phyloP scores from a whole-genome alignment of 805 yeast genomes.

The Lipomyces starkeyi region DNA sequence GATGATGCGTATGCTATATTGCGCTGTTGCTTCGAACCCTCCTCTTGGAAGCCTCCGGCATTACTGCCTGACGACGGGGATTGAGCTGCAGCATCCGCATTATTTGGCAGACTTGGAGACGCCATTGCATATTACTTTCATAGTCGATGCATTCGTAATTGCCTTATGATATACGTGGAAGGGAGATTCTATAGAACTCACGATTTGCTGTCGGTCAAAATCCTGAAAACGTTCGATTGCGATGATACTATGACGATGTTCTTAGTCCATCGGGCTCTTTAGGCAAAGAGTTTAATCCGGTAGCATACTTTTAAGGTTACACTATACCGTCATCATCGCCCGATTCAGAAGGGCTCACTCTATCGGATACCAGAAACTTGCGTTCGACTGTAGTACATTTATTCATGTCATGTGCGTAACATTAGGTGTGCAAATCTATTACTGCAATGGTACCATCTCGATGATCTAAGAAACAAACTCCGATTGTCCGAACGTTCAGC shows the following conservation, averaged over 20 bases:
- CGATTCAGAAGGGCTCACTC: too few species aligned
- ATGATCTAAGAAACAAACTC: background rate
- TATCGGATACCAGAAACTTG: too few species aligned
- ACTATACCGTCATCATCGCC: too few species aligned
- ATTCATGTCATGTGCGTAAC: too few species aligned
- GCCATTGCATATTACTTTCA: background rate
- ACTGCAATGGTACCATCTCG: background rate
- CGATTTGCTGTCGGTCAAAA: too few species aligned
- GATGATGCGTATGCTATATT: conserved; percentile 7
- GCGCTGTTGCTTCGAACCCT: background rate
- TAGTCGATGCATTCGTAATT: background rate
- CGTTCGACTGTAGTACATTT: too few species aligned
- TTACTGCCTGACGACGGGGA: background rate
- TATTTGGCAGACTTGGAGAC: background rate
- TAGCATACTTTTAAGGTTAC: too few species aligned
- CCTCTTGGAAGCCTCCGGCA: conserved; percentile 19
- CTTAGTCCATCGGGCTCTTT: too few species aligned
- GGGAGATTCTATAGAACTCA: background rate
- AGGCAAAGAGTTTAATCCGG: too few species aligned
- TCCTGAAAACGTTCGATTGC: too few species aligned
- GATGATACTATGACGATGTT: too few species aligned
- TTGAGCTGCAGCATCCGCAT: background rate
- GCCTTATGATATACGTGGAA: background rate
- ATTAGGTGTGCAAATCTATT: background rate
- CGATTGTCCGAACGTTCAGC: background rate